Evolutionary conservation across 2,329 filamentous ascomycete species (phyloP), one percentile per base, ranked within the genome.

Genomic region (Botryotinia globosa): DNA sequence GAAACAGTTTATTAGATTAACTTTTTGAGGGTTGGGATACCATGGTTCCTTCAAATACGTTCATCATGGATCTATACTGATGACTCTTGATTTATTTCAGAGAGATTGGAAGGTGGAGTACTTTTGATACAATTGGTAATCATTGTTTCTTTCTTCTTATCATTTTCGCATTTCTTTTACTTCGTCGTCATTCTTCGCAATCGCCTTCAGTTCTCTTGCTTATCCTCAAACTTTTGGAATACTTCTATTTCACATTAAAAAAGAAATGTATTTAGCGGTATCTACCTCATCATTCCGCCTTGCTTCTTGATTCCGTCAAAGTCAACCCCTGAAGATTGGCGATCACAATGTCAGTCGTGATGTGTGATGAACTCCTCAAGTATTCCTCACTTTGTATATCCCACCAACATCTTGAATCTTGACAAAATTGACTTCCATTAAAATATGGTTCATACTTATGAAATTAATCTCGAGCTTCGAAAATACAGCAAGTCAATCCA

Each of bases 11-110:
- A 44, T 2, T 18, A 18, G 42, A 44, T 44, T 6, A 44, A 44
- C 14, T 42, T 42, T 18, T 18, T 18, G 42, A 44, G 42, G 9
- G 9, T 51, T n/a, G 48, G 10, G 48, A 51, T 51, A 51, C 10
- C 5, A 14, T 51, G 4, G 0, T 14, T 14, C 0, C 10, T n/a
- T 0, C 10, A 51, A 4, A 51, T n/a, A 4, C 3, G 9, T n/a
- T 1, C 6, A 0, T 14, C 25, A n/a, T 14, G 48, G 3, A 25
- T 51, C 4, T n/a, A 51, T 14, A 9, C 44, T 22, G 2, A 45
- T 22, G 44, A 2, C 18, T 22, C 44, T 45, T 45, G n/a, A n/a
- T n/a, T n/a, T n/a, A n/a, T n/a, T n/a, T n/a, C n/a, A n/a, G n/a
- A n/a, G n/a, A n/a, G n/a, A n/a, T n/a, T n/a, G n/a, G n/a, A n/a